phyloP scores from a whole-genome alignment of 805 yeast species.

The Saturnispora gosingensis region DNA sequence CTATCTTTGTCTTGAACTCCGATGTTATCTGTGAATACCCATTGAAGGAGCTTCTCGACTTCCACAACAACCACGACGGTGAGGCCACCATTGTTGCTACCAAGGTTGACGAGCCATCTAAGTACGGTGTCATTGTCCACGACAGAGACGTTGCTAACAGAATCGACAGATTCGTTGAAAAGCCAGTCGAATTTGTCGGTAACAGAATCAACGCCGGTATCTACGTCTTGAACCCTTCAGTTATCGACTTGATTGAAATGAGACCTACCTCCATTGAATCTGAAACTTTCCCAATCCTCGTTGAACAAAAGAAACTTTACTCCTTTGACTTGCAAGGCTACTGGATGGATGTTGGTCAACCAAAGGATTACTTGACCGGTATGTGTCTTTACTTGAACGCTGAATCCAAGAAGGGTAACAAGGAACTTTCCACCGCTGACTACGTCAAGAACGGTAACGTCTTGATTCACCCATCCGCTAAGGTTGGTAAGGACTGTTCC shows the following conservation, averaged over 20 bases:
- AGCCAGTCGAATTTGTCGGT: conserved; percentile 99
- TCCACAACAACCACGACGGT: conserved; percentile 95
- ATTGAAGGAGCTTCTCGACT: conserved; percentile 79
- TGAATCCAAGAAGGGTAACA: conserved; percentile 70
- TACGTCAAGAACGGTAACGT: conserved; percentile 88
- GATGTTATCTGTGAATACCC: conserved; percentile 99
- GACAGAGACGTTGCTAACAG: conserved; percentile 91
- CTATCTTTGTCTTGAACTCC: conserved; percentile 95
- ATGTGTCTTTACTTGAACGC: conserved; percentile 86
- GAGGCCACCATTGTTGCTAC: conserved; percentile 98
- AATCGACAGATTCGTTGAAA: conserved; percentile 98
- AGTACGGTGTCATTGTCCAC: conserved; percentile 98
- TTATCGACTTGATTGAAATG: conserved; percentile 91
- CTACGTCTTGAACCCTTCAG: conserved; percentile 95
- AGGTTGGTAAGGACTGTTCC: conserved; percentile 83
- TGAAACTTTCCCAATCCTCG: conserved; percentile 97
- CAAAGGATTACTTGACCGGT: conserved; percentile 98
- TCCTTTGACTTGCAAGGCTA: conserved; percentile 97
- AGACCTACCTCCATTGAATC: conserved; percentile 99
- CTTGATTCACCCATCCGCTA: conserved; percentile 90
- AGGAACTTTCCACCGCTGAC: conserved; percentile 49
- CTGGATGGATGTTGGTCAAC: conserved; percentile 99
- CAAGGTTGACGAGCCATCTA: conserved; percentile 98
- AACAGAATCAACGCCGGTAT: conserved; percentile 99
- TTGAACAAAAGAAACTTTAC: conserved; percentile 78